Evolutionary conservation across 345 rosid species (phyloP), one percentile per base, ranked within the genome.

Genomic region (Populus ilicifolia): DNA sequence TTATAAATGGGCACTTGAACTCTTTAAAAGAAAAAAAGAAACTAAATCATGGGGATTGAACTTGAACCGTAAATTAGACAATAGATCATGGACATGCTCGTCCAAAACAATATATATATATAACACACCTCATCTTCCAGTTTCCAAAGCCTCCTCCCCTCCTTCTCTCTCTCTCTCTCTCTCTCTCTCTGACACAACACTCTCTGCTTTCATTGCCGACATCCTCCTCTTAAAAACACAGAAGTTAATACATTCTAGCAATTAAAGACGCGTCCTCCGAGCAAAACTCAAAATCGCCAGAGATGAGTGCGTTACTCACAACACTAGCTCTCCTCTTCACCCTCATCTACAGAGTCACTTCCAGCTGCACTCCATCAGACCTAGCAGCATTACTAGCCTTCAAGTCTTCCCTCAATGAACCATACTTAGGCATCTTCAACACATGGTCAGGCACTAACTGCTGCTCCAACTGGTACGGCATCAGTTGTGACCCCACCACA

Each of bases 381-480:
- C 83, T 66, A 29, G 80, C 85, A 41, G 93, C 94, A 5, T 85
- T 95, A 23, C 73, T 84, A 25, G 85, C 89, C 25, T 84, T 95
- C 76, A 90, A 87, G 78, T 87, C 94, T 21, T 81, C 93, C 0
- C 85, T 95, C 13, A 83, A 65, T 62, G 99, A 95, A 70, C 91
- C 97, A 1, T 85, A 88, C 82, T 79, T 95, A 30, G 97, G 98
- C 68, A 82, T 93, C 81, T 92, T 95, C 87, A 76, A 82, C 75
- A 75, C 98, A 0, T 95, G 99, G 99, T 76, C 81, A 8, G 90
- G 88, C 74, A 75, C 86, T 16, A 78, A 89, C 78, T 94, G 94
- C 89, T 92, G 97, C 84, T 50, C 81, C 70, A 48, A 38, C 67
- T 95, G 98, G 98, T 90, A 90, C 81, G 98, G 97, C 70, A 73